phyloP scores from a whole-genome alignment of 805 yeast genomes.

The Sugiyamaella qingdaonensis region DNA sequence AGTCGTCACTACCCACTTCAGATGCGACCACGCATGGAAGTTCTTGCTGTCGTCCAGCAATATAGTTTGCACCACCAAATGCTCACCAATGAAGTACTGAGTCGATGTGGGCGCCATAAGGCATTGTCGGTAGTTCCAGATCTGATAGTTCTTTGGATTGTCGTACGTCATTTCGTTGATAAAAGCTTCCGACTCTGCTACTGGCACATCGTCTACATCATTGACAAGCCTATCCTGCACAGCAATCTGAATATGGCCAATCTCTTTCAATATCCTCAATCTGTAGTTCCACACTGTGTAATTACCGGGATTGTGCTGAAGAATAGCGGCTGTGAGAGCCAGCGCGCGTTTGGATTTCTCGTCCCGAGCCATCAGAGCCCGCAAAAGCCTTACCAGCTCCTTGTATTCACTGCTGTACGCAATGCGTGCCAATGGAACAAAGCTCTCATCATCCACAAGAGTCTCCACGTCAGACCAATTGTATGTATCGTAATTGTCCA shows the following conservation, averaged over 20 bases:
- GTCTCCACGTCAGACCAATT: slow-evolving; percentile 34
- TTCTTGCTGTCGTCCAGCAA: slow-evolving; percentile 78
- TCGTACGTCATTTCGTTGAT: slow-evolving; percentile 67
- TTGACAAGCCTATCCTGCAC: slow-evolving; percentile 11
- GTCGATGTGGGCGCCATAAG: slow-evolving; percentile 38
- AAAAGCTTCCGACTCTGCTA: slow-evolving; percentile 65
- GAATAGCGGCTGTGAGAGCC: slow-evolving; percentile 57
- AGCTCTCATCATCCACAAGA: slow-evolving; percentile 28
- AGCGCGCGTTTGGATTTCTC: slow-evolving; percentile 73
- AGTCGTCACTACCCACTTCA: slow-evolving; percentile 69
- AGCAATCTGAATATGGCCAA: slow-evolving; percentile 34
- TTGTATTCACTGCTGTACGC: slow-evolving; percentile 68
- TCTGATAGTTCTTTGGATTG: slow-evolving; percentile 88
- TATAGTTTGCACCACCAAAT: slow-evolving; percentile 62
- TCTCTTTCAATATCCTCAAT: slow-evolving; percentile 26
- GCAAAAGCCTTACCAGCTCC: slow-evolving; percentile 53
- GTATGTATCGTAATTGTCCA: slow-evolving; percentile 12
- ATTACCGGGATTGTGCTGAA: slow-evolving; percentile 76
- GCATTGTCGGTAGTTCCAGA: slow-evolving; percentile 90
- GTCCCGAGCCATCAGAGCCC: slow-evolving; percentile 52
- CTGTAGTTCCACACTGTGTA: slow-evolving; percentile 76
- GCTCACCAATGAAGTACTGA: slow-evolving; percentile 47
- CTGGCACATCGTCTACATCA: slow-evolving; percentile 15
- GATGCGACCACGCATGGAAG: slow-evolving; percentile 94
- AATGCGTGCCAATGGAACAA: slow-evolving; percentile 34